Base-by-base conservation (phyloP, 2,329 filamentous ascomycete genomes). In the Aureobasidium sp. region DNA sequence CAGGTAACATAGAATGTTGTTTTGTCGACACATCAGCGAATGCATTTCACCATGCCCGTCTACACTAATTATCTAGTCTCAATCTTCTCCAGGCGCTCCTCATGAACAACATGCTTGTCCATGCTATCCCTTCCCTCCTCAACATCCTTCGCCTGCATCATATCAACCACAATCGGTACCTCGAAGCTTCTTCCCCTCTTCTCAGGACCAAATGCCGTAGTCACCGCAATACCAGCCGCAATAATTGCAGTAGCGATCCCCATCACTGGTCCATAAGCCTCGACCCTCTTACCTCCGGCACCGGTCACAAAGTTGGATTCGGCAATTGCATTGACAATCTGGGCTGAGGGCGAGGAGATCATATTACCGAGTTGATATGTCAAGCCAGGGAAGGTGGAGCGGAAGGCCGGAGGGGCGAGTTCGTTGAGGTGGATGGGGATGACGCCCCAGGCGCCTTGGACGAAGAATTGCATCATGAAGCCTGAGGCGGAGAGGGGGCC, bases 331-430 rank as follows among this genome's bases (percentile, higher is more conserved):
- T 91, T 90, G 70, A 91, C 86, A 52, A 92, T 91, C 72, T 91
- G 88, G 0, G 88, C 56, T 85, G 0, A 84, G 87, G 1, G 85
- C 87, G 58, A 61, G 2, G 37, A 39, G 11, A 53, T 61, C 80
- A 90, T 86, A 77, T 90, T 90, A 7, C 87, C 88, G 9, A 90
- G 74, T 76, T 91, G 88, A 73, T 90, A 90, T 0, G 85, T 86
- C 56, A 88, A 80, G 20, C 85, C 88, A 0, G 87, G 85, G 70
- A 90, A 88, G 1, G 82, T 85, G 0, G 87, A 87, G 36, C 87
- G 82, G 80, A 87, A 90, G 0, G 86, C 85, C 0, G 82, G 82
- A 0, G 87, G 87, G 0, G 87, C 87, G 1, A 90, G 77, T 74
- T 91, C 88, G 76, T 88, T 90, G 27, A 90, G 80, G 70, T 90